Percentiles rank a stretch among this genome's conserved stretches.
phyloP scores from a whole-genome alignment of 2,329 filamentous ascomycete genomes.

The Coniochaeta prunicola region DNA sequence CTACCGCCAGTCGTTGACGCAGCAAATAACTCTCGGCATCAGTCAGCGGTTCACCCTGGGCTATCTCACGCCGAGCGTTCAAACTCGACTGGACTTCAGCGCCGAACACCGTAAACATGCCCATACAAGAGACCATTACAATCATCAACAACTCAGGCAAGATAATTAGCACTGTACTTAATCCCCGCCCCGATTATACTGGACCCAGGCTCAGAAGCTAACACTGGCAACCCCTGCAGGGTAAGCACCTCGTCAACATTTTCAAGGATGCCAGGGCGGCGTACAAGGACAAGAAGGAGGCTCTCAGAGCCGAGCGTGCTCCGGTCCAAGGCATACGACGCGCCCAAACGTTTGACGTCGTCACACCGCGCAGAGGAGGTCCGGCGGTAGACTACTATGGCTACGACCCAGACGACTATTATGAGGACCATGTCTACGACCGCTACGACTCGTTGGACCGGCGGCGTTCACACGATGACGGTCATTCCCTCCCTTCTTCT shows the following conservation, averaged over 20 bases:
- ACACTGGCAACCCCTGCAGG: slow-evolving; percentile 39
- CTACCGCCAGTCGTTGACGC: too few species aligned
- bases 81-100: background rate
- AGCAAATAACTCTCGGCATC: background rate
- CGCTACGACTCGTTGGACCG: slow-evolving; percentile 10
- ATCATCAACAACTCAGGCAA: slow-evolving; percentile 89
- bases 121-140: slow-evolving; percentile 66
- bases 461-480: slow-evolving; percentile 18
- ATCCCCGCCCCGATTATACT: background rate
- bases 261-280: slow-evolving; percentile 88
- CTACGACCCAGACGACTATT: slow-evolving; percentile 17
- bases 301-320: slow-evolving; percentile 61
- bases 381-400: slow-evolving; percentile 14
- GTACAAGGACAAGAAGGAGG: slow-evolving; percentile 81
- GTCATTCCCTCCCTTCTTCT: slow-evolving; percentile 20
- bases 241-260: slow-evolving; percentile 81
- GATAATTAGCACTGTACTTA: slow-evolving; percentile 78
- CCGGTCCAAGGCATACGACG: slow-evolving; percentile 38
- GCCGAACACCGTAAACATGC: slow-evolving; percentile 22
- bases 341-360: slow-evolving; percentile 48
- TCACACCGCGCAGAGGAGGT: slow-evolving; percentile 12
- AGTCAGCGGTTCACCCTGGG: background rate
- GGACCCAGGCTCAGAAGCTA: background rate
- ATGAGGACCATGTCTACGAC: slow-evolving; percentile 18
- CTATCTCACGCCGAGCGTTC: background rate